These are phyloP conservation scores for Tetrapisispora pingtungensis DNA, from an alignment of 805 yeast species.

Conservation along the genomic window DNA sequence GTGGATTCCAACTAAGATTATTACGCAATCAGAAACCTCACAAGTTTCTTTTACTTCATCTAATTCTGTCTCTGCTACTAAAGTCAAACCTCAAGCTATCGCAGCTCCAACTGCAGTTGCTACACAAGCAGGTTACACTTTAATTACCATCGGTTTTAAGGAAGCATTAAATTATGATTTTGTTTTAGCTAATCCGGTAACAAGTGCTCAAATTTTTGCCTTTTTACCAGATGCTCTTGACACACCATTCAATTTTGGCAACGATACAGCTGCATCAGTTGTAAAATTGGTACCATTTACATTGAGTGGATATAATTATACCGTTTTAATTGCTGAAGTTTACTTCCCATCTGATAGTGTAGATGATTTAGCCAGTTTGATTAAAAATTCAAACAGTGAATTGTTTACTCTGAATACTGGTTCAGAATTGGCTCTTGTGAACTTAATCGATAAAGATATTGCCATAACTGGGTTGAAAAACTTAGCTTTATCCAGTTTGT, in stretches of 20 bases:
- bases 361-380: constrained; percentile 36
- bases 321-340: constrained; percentile 81
- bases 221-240: constrained; percentile 69
- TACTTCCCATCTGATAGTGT: constrained; percentile 59
- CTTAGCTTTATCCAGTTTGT: constrained; percentile 72
- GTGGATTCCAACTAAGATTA: constrained; percentile 68
- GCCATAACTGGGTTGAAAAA: constrained; percentile 20
- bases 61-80: constrained; percentile 39
- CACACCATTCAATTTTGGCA: constrained; percentile 42
- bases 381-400: constrained; percentile 46
- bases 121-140: constrained; percentile 15
- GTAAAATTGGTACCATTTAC: constrained; percentile 67
- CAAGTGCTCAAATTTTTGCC: constrained; percentile 61
- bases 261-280: constrained; percentile 44
- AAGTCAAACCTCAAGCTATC: constrained; percentile 34
- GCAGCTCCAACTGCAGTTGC: constrained; percentile 33
- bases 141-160: constrained; percentile 42
- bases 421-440: constrained; percentile 48
- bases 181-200: constrained; percentile 71
- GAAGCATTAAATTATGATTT: constrained; percentile 75
- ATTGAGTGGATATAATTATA: constrained; percentile 44
- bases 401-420: constrained; percentile 52
- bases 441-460: constrained; percentile 49
- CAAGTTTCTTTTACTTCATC: constrained; percentile 34
- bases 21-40: constrained; percentile 38